Conservation (phyloP, 1,284 basidiomycete species). For the Austroboletus olivaceoglutinosus region DNA sequence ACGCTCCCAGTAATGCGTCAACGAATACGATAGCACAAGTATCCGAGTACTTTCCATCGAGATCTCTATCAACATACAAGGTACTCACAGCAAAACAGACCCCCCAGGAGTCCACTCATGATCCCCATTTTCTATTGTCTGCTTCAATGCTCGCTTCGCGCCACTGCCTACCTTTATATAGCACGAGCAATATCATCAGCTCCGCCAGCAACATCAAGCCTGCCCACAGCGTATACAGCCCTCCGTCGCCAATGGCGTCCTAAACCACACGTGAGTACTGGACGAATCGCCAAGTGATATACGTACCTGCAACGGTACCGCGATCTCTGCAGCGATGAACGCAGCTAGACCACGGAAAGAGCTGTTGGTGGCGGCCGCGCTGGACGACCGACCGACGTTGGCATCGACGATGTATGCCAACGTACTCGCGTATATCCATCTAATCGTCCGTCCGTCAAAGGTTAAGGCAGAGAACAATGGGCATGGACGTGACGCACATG, state of each 20-base stretch:
- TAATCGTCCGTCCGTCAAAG: no score
- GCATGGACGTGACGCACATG: conserved; percentile 47
- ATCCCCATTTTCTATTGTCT: conserved; percentile 11
- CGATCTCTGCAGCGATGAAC: conserved; percentile 69
- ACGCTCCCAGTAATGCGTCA: no score
- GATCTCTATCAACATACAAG: no score
- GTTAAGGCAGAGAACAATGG: no score
- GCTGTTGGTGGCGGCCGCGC: conserved; percentile 71
- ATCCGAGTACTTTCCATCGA: no score
- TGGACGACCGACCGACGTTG: conserved; percentile 70
- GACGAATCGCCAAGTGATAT: no score
- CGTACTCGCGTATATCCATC: conserved; percentile 66
- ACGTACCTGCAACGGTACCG: conserved; percentile 42
- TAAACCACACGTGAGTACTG: conserved; percentile 18
- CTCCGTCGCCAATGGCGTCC: conserved; percentile 60
- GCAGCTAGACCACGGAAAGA: conserved; percentile 66
- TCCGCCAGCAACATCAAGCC: conserved; percentile 47
- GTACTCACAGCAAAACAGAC: no score
- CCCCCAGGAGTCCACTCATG: not conserved
- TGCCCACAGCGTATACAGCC: conserved; percentile 60
- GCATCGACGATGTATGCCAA: conserved; percentile 79
- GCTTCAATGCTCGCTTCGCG: conserved; percentile 25
- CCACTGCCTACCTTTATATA: conserved; percentile 43
- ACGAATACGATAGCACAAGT: no score
- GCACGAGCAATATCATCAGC: conserved; percentile 42